Evolutionary conservation across 2,329 filamentous ascomycete genomes (phyloP).

Genomic region (Epichloe gansuensis): DNA sequence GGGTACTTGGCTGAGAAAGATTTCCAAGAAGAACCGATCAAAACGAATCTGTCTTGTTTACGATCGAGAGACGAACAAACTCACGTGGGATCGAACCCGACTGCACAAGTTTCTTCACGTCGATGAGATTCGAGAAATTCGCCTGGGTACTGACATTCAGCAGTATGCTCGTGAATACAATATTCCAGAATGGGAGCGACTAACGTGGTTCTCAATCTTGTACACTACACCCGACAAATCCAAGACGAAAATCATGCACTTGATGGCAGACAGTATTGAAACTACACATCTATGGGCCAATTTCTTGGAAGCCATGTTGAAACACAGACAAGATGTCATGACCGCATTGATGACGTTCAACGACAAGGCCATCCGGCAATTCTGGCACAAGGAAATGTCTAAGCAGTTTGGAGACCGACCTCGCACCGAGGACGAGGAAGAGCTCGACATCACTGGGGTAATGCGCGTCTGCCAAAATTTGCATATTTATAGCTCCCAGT

Average conservation of each 20-base stretch:
- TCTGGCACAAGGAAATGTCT: slow-evolving; percentile 78
- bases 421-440: slow-evolving; percentile 46
- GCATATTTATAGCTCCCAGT: slow-evolving; percentile 78
- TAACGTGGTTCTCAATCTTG: slow-evolving; percentile 78
- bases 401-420: slow-evolving; percentile 45
- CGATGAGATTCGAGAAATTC: slow-evolving; percentile 87
- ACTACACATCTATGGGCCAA: slow-evolving; percentile 69
- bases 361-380: slow-evolving; percentile 65
- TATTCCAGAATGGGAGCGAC: slow-evolving; percentile 52
- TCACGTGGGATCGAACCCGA: slow-evolving; percentile 72
- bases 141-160: slow-evolving; percentile 68
- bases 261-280: slow-evolving; percentile 64
- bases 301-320: slow-evolving; percentile 71
- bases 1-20: slow-evolving; percentile 67
- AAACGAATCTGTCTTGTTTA: slow-evolving; percentile 61
- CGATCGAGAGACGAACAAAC: slow-evolving; percentile 71
- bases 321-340: slow-evolving; percentile 82
- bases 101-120: slow-evolving; percentile 81
- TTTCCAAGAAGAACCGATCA: slow-evolving; percentile 67
- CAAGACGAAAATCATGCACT: slow-evolving; percentile 76
- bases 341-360: slow-evolving; percentile 76
- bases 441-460: slow-evolving; percentile 65
- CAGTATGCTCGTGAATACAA: slow-evolving; percentile 81
- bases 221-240: slow-evolving; percentile 68
- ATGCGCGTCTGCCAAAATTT: slow-evolving; percentile 76